Conservation (phyloP, 2,329 filamentous ascomycete genomes). For the Colletotrichum salicis region DNA sequence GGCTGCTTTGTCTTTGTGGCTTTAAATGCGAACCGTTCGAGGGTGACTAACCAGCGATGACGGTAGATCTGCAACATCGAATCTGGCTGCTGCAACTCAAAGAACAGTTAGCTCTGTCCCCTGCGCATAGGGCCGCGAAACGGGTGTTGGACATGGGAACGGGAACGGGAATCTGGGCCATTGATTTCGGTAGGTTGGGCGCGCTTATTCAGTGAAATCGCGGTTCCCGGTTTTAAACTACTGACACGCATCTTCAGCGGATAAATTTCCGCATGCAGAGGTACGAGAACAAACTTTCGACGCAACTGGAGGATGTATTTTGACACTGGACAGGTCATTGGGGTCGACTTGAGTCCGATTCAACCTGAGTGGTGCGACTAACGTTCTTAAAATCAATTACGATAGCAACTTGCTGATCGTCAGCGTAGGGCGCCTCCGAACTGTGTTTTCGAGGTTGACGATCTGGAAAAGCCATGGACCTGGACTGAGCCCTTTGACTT, state of each 20-base stretch:
- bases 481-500: constrained; percentile 47
- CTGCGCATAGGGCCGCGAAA: constrained; percentile 38
- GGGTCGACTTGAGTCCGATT: constrained; percentile 28
- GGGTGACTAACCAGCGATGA: too few species aligned
- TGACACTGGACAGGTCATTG: constrained; percentile 9
- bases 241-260: constrained; percentile 36
- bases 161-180: constrained; percentile 57
- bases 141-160: constrained; percentile 59
- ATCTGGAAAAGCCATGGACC: constrained; percentile 48
- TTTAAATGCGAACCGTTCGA: background rate
- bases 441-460: constrained; percentile 54
- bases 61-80: constrained; percentile 48
- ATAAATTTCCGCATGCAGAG: constrained; percentile 44
- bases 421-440: constrained; percentile 52
- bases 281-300: constrained; percentile 16
- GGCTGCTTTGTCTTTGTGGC: background rate
- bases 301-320: background rate
- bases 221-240: too few species aligned
- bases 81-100: constrained; percentile 45
- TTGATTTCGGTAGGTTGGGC: constrained; percentile 50
- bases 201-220: background rate
- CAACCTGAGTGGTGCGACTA: constrained; percentile 9
- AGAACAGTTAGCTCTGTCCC: constrained; percentile 42
- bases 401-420: background rate
- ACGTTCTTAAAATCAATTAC: too few species aligned